Base-by-base conservation (phyloP, 2,329 filamentous ascomycete species). In the Microcyclospora tardicrescens region DNA sequence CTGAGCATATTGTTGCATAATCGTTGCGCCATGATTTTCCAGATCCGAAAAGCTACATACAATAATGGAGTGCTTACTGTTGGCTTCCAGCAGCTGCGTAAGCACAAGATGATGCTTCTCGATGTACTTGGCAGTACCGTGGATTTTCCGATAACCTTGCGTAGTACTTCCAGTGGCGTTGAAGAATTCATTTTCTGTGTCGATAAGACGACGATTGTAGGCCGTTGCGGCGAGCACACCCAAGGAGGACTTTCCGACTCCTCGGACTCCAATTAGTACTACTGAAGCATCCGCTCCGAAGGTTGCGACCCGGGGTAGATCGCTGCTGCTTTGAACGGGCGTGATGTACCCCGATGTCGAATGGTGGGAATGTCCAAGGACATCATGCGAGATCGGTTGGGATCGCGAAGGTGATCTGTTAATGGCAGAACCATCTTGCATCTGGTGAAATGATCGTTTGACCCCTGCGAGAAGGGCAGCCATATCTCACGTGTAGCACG, bases 221-320 rank as follows among this genome's bases (percentile, higher is more conserved):
- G 79, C 79, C 6, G 77, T 77, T 0, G 81, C 81, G 5, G 81
- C 78, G 44, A 87, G 84, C 35, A 87, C 73, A 11, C 78, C 82
- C 10, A 87, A 64, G 1, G 79, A 84, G 2, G 80, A 81, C 58
- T 86, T 86, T 12, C 82, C 82, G 5, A 79, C 75, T 10, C 81
- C 82, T 11, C 79, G 75, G 40, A 84, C 76, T 2, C 82, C 82
- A 15, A 82, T 71, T 13, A 87, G 66, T 6, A 86, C 72, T 39
- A 87, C 75, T 1, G 82, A 84, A 2, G 79, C 76, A 63, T 81
- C 71, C 9, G 67, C 57, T 8, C 66, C 61, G 51, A 81, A 82
- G 1, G 45, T 35, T 8, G 44, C 47, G 16, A 44, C 44, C 28
- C 51, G 41, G 11, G 46, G 46, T 16, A 39, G 33, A n/a, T 28